A percentile compares a stretch with the other conserved stretches of the same genome.
These are phyloP conservation scores for Pneumocystis wakefieldiae DNA, from an alignment of 1,139 yeast species.

Conservation along the genomic window DNA sequence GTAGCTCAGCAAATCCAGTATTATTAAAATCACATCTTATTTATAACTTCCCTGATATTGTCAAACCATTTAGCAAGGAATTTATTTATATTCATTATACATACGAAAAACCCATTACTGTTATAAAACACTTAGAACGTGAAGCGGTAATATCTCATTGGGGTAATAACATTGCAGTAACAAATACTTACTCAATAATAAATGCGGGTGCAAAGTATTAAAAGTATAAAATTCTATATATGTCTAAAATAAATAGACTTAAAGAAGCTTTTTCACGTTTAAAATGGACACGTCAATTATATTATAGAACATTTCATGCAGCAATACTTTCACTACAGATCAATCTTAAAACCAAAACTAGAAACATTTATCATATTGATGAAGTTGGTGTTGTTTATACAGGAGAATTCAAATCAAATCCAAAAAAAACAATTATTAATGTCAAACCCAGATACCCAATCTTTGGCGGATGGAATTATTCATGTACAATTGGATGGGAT, in stretches of 20 bases:
- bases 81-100: constrained; percentile 47
- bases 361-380: constrained; percentile 66
- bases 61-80: constrained; percentile 33
- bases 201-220: constrained; percentile 49
- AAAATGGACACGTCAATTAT: constrained; percentile 20
- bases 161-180: constrained; percentile 49
- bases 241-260: constrained; percentile 19
- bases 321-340: constrained; percentile 32
- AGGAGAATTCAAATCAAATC: constrained; percentile 32
- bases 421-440: constrained; percentile 33
- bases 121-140: constrained; percentile 47
- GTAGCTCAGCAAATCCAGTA: constrained; percentile 25
- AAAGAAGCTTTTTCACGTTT: constrained; percentile 32
- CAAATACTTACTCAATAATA: constrained; percentile 71
- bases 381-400: constrained; percentile 92
- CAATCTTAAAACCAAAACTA: constrained; percentile 38
- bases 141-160: constrained; percentile 75
- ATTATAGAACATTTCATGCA: constrained; percentile 22
- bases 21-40: constrained; percentile 35
- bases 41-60: constrained; percentile 42
- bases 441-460: constrained; percentile 81
- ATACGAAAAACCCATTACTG: constrained; percentile 51
- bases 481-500: constrained; percentile 90
- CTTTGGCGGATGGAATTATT: constrained; percentile 92
- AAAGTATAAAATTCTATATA: constrained; percentile 36